Percentiles rank a stretch among this genome's conserved stretches.
Conservation (phyloP, 768 basidiomycete species). For the Boletus tomentosulus region DNA sequence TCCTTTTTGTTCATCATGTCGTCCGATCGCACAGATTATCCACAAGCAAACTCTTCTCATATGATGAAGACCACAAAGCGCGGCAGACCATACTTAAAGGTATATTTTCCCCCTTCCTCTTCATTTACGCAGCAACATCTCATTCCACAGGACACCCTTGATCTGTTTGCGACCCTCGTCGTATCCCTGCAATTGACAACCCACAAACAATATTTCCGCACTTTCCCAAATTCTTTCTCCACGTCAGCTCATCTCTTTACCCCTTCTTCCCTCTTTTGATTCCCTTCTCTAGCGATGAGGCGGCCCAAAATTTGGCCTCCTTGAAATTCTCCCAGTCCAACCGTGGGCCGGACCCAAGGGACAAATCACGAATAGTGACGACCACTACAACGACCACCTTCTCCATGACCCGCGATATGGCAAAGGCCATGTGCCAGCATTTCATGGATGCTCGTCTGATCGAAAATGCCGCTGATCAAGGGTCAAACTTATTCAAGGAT, state of each 20-base stretch:
- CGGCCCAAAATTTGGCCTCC: slow-evolving; percentile 86
- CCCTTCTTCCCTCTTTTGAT: slow-evolving; percentile 9
- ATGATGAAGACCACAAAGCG: slow-evolving; percentile 99
- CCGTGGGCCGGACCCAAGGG: slow-evolving; percentile 96
- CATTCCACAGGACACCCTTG: slow-evolving; percentile 80
- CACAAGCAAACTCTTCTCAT: slow-evolving; percentile 70
- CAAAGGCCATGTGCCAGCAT: slow-evolving; percentile 99
- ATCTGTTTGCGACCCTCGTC: slow-evolving; percentile 94
- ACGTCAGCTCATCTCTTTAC: slow-evolving; percentile 57
- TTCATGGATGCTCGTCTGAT: slow-evolving; percentile 99
- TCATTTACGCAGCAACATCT: slow-evolving; percentile 4
- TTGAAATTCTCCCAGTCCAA: slow-evolving; percentile 99
- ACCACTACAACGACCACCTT: slow-evolving; percentile 99
- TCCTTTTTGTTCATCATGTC: slow-evolving; percentile 33
- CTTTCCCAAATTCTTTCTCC: slow-evolving; percentile 90
- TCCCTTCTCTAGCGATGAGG: slow-evolving; percentile 73
- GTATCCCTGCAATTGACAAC: slow-evolving; percentile 85
- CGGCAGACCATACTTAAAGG: slow-evolving; percentile 92
- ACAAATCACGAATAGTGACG: slow-evolving; percentile 96
- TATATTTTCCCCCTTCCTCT: slow-evolving; percentile 25
- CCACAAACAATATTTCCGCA: slow-evolving; percentile 95
- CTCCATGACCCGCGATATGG: slow-evolving; percentile 99
- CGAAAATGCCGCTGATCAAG: slow-evolving; percentile 91
- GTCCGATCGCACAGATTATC: slow-evolving; percentile 36
- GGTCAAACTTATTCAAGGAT: slow-evolving; percentile 91